A percentile compares a stretch with the other conserved stretches of the same genome.
Conservation (phyloP, 192 early-diverging fungal genomes). For the Endogone sp. region DNA sequence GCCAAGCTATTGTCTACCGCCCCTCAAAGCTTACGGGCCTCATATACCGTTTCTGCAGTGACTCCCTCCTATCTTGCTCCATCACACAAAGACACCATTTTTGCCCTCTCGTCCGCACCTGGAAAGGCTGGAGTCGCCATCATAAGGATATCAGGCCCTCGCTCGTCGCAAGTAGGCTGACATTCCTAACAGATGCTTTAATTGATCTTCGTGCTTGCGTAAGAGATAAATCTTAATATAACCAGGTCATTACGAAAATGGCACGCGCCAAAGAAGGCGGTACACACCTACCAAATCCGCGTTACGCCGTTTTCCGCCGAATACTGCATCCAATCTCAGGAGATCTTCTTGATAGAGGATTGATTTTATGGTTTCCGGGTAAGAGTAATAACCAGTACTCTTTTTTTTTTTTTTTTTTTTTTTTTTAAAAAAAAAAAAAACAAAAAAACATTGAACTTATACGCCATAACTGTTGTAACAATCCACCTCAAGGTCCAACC, state of each 20-base stretch:
- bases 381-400: no score
- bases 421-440: no score
- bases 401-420: no score
- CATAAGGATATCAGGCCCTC: slow-evolving; percentile 62
- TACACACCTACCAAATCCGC: slow-evolving; percentile 18
- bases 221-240: neutral
- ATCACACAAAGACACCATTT: slow-evolving; percentile 52
- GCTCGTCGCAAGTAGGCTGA: slow-evolving; percentile 39
- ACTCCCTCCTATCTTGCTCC: neutral
- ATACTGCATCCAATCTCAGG: slow-evolving; percentile 38
- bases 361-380: slow-evolving; percentile 58
- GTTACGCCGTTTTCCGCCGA: slow-evolving; percentile 37
- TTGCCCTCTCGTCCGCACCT: slow-evolving; percentile 65
- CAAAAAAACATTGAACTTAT: no score
- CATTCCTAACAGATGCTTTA: slow-evolving; percentile 11
- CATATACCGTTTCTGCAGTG: no score
- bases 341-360: slow-evolving; percentile 53
- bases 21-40: no score
- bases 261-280: neutral
- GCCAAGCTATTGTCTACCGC: no score
- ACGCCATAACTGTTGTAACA: no score
- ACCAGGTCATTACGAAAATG: slow-evolving; percentile 1
- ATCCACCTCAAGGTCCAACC: slow-evolving; percentile 49
- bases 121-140: slow-evolving; percentile 80
- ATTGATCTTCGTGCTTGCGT: neutral